phyloP scores from a whole-genome alignment of 306 rosid species.

The Quercus agrifolia region DNA sequence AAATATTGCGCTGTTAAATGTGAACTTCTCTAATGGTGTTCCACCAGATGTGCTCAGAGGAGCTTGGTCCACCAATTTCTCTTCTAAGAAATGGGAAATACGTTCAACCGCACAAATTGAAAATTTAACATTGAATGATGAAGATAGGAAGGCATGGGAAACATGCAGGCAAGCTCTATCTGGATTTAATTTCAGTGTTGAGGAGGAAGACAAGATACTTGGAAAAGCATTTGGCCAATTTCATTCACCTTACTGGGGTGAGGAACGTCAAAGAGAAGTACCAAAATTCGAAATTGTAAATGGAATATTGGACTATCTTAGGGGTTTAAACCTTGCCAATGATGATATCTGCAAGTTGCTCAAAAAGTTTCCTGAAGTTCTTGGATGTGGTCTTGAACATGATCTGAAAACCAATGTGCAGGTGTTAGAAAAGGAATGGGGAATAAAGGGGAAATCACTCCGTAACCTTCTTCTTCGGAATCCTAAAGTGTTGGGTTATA shows the following conservation, averaged over 20 bases:
- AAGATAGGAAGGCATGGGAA: slow-evolving; percentile 67
- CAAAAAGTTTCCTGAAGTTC: slow-evolving; percentile 88
- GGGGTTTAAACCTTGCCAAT: slow-evolving; percentile 69
- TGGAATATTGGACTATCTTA: slow-evolving; percentile 57
- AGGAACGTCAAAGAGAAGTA: slow-evolving; percentile 57
- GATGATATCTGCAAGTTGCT: slow-evolving; percentile 78
- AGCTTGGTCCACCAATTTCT: slow-evolving; percentile 30
- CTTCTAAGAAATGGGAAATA: slow-evolving; percentile 49
- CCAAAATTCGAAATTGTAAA: slow-evolving; percentile 52
- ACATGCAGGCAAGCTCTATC: slow-evolving; percentile 55
- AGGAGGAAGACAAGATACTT: slow-evolving; percentile 81
- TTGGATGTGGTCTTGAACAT: slow-evolving; percentile 74
- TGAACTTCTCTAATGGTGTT: slow-evolving; percentile 22
- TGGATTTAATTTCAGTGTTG: slow-evolving; percentile 50
- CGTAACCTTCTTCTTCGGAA: slow-evolving; percentile 80
- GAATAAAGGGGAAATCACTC: slow-evolving; percentile 67
- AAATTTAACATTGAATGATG: slow-evolving; percentile 39
- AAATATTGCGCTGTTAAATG: slow-evolving; percentile 22
- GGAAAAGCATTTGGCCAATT: slow-evolving; percentile 85
- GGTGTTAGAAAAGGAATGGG: slow-evolving; percentile 74
- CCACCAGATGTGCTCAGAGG: slow-evolving; percentile 21
- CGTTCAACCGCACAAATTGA: slow-evolving; percentile 53
- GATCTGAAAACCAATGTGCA: slow-evolving; percentile 69
- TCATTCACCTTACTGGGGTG: slow-evolving; percentile 96
- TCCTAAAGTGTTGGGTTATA: slow-evolving; percentile 83